These are phyloP conservation scores for Phtheirospermum japonicum DNA, from an alignment of 257 asterid species.

Conservation along the genomic window DNA sequence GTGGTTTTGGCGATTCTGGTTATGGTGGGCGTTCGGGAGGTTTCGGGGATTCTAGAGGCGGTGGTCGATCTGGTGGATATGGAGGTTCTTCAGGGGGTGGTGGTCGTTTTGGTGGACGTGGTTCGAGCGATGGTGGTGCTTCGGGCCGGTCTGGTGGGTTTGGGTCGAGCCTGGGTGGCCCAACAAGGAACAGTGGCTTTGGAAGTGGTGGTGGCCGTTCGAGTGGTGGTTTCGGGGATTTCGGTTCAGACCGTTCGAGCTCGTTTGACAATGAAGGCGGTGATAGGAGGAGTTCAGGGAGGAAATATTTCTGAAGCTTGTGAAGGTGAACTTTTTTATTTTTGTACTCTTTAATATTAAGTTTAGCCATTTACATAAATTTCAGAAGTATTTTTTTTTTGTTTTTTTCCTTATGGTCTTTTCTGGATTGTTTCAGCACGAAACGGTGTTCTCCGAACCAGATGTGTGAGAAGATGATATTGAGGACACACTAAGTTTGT, in stretches of 20 bases:
- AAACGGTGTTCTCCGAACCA: constrained; percentile 18
- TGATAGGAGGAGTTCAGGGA: constrained; percentile 21
- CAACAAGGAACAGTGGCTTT: constrained; percentile 41
- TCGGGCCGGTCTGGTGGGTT: constrained; percentile 49
- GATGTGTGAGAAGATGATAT: constrained; percentile 24
- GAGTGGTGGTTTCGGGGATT: constrained; percentile 47
- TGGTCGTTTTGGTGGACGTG: constrained; percentile 51
- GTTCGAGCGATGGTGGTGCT: constrained; percentile 42
- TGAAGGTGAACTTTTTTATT: constrained; percentile 31
- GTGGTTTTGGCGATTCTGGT: constrained; percentile 54
- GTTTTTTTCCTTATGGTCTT: no score
- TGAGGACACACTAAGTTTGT: constrained; percentile 8
- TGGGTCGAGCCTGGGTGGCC: constrained; percentile 42
- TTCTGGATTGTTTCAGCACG: constrained; percentile 26
- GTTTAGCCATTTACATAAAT: no score
- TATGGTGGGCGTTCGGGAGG: constrained; percentile 35
- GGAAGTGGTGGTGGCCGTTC: constrained; percentile 46
- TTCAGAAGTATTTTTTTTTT: no score
- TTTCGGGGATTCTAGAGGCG: constrained; percentile 36
- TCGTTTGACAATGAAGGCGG: constrained; percentile 5
- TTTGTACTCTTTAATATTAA: no score
- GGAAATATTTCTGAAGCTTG: constrained; percentile 28
- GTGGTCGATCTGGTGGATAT: constrained; percentile 47
- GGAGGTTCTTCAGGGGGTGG: constrained; percentile 31
- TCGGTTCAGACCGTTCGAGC: constrained; percentile 46